A percentile compares a stretch with the other conserved stretches of the same genome.
phyloP scores from a whole-genome alignment of 192 early-diverging fungal genomes.

The Umbelopsis vinacea region DNA sequence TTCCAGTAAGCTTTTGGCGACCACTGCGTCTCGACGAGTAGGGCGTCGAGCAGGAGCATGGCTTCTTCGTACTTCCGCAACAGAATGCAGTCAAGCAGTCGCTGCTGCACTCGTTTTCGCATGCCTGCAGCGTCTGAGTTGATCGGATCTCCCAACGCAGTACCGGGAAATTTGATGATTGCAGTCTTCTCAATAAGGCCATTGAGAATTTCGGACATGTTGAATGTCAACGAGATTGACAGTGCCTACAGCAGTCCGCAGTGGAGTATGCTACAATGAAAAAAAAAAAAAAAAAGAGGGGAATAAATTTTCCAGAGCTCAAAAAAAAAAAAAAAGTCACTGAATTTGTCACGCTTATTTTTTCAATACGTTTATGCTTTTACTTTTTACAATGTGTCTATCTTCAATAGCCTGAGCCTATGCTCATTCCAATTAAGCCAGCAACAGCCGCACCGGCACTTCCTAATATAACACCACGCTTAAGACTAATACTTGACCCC shows the following conservation, averaged over 20 bases:
- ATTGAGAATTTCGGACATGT: constrained; percentile 10
- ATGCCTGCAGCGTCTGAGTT: background rate
- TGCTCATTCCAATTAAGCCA: constrained; percentile 6
- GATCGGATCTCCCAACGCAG: background rate
- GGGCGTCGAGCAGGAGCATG: background rate
- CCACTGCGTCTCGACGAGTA: background rate
- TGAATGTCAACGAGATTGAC: background rate
- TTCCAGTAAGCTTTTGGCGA: background rate
- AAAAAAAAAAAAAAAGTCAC: background rate
- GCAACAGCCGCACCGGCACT: constrained; percentile 7
- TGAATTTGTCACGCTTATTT: background rate
- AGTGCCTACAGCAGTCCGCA: background rate
- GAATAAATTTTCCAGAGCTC: background rate
- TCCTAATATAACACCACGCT: background rate
- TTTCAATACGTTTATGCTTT: no score
- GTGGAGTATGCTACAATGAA: background rate
- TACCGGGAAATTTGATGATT: background rate
- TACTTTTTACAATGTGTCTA: no score
- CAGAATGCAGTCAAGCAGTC: constrained; percentile 16
- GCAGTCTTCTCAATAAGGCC: background rate
- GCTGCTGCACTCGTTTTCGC: background rate
- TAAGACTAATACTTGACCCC: background rate
- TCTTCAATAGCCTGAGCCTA: background rate
- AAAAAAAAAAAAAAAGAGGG: background rate
- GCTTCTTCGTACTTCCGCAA: constrained; percentile 13